Base-by-base conservation (phyloP, 2,329 filamentous ascomycete genomes). In the Colletotrichum melonis region DNA sequence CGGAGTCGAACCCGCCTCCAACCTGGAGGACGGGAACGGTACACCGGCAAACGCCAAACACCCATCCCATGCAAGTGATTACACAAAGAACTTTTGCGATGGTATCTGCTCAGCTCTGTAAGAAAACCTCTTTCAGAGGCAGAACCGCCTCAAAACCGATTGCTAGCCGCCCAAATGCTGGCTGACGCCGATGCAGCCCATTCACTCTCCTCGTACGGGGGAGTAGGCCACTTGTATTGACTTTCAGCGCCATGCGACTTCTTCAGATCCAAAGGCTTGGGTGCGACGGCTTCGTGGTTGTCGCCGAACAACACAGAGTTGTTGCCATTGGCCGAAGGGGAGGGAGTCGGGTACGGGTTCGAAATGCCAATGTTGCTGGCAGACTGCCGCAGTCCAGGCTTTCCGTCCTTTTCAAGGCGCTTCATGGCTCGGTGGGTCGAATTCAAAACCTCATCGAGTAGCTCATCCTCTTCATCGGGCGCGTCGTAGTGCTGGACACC, bases 391-490 rank as follows among this genome's bases (percentile, higher is more conserved):
- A 92, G 83, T 2, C 84, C 82, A 58, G 86, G 84, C 78, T 84
- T 86, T 63, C 84, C 85, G 63, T 85, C 84, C 79, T 84, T 89
- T 80, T 88, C 94, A 73, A 97, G 86, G 11, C 91, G 91, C 80
- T 91, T 92, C 79, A 94, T 93, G 8, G 92, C 94, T 74, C 90
- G 91, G 78, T 92, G 92, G 0, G 95, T 94, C 6, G 94, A 94
- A 62, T 92, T 89, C 55, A 98, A 87, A 24, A 92, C 95, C 83
- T 99, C 97, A 77, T 98, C 95, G 11, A 98, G 88, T 11, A 99
- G 88, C 83, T 99, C 97, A 73, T 99, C 97, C 80, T 98, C 96
- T 82, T 99, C 97, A 78, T 97, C 95, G 1, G 97, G 95, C 0
- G 95, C 95, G 80, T 99, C 97, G 80, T 98, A 98, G 75, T 94